Conservation (phyloP, 83 land plant species). For the Picea engelmannii region DNA sequence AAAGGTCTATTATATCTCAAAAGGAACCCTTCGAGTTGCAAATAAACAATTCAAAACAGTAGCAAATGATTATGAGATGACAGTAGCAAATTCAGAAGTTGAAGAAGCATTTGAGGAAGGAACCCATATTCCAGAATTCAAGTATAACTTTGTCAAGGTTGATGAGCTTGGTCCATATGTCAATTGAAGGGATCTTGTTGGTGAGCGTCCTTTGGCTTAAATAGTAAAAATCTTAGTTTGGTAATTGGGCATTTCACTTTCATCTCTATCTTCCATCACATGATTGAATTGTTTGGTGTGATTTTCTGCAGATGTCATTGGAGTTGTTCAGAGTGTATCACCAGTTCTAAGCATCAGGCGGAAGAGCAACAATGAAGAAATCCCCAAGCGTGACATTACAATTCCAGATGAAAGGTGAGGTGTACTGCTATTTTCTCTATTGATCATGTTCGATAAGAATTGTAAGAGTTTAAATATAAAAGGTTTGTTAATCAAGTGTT, state of each 20-base stretch:
- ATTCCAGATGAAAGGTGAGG: slow-evolving; percentile 88
- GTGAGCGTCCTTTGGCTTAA: no score
- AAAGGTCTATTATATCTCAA: slow-evolving; percentile 43
- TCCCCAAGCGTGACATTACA: slow-evolving; percentile 93
- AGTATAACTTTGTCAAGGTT: no score
- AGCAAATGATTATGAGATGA: slow-evolving; percentile 97
- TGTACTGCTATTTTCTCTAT: background rate
- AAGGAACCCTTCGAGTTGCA: slow-evolving; percentile 74
- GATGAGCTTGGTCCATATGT: no score
- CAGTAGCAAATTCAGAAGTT: slow-evolving; percentile 73
- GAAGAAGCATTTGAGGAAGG: slow-evolving; percentile 77
- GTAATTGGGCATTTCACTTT: no score
- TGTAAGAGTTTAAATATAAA: background rate
- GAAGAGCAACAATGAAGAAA: slow-evolving; percentile 78
- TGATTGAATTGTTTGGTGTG: no score
- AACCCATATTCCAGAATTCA: slow-evolving; percentile 66
- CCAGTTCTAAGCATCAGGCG: slow-evolving; percentile 42
- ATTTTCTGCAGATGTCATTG: no score
- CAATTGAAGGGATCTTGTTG: no score
- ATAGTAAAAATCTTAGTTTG: no score
- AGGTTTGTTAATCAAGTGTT: background rate
- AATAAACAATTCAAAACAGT: slow-evolving; percentile 90
- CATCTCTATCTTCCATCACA: no score
- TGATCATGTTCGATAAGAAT: background rate
- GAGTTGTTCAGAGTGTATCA: no score